Conservation (phyloP, 1,139 yeast genomes). For the Blastobotrys malaysiensis region DNA sequence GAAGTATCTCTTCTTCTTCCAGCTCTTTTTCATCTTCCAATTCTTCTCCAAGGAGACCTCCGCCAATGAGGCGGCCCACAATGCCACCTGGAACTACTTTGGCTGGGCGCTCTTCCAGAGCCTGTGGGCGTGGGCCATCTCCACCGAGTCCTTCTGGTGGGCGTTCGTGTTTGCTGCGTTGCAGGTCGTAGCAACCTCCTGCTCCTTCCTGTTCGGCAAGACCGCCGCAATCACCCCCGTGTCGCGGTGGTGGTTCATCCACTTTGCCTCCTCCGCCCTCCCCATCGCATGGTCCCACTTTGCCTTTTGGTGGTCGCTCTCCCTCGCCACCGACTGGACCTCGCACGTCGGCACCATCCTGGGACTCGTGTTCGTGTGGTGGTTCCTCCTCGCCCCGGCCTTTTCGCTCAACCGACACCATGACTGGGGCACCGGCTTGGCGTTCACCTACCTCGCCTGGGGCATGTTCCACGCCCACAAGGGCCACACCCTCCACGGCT, state of each 20-base stretch:
- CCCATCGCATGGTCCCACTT: conserved; percentile 73
- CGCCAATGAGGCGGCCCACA: conserved; percentile 9
- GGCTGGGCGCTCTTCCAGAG: conserved; percentile 9
- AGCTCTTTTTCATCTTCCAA: conserved; percentile 12
- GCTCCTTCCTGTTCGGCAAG: neutral
- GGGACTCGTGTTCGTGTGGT: conserved; percentile 75
- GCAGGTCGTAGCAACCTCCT: conserved; percentile 4
- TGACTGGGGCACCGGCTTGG: conserved; percentile 68
- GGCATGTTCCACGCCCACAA: conserved; percentile 6
- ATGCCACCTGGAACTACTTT: conserved; percentile 8
- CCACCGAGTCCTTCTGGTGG: conserved; percentile 7
- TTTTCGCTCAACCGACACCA: conserved; percentile 52
- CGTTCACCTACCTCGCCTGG: conserved; percentile 37
- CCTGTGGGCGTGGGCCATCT: conserved; percentile 12
- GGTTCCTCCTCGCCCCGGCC: conserved; percentile 61
- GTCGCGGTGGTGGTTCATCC: conserved; percentile 51
- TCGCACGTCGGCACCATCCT: conserved; percentile 55
- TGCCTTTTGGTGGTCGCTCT: conserved; percentile 79
- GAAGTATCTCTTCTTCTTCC: conserved; percentile 5
- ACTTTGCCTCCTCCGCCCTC: conserved; percentile 58
- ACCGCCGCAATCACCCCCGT: conserved; percentile 42
- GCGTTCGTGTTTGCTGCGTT: conserved; percentile 6
- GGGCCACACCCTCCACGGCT: conserved; percentile 11
- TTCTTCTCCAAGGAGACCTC: conserved; percentile 8
- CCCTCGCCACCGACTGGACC: conserved; percentile 46